Conservation (phyloP, 2,329 filamentous ascomycete genomes). For the Penicillium janthinellum region DNA sequence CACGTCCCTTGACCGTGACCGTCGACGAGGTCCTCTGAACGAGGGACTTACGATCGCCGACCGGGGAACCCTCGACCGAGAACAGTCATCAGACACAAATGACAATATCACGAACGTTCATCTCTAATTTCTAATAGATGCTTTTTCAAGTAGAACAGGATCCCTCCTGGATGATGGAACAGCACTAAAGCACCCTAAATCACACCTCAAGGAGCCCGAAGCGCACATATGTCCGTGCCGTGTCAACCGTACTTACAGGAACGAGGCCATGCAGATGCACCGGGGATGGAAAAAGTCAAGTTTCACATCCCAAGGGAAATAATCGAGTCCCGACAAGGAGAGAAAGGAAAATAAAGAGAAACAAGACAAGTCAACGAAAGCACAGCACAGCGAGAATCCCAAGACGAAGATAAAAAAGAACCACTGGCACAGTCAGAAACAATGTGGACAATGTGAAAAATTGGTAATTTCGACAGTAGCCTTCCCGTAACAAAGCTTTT, state of each 20-base stretch:
- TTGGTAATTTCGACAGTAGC: conserved; percentile 15
- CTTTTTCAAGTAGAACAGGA: conserved; percentile 25
- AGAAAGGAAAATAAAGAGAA: conserved; percentile 8
- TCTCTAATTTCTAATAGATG: conserved; percentile 29
- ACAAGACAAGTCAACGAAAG: neutral
- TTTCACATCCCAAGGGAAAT: neutral
- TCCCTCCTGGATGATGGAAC: conserved; percentile 11
- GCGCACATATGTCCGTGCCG: conserved; percentile 28
- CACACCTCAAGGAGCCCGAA: conserved; percentile 26
- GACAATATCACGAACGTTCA: neutral
- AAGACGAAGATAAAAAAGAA: conserved; percentile 1
- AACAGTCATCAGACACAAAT: neutral
- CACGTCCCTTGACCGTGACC: neutral
- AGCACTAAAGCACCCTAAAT: conserved; percentile 24
- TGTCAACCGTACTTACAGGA: conserved; percentile 29
- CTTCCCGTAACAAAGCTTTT: conserved; percentile 24
- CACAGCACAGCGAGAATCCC: conserved; percentile 11
- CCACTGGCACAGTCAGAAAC: neutral
- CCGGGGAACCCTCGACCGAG: no score
- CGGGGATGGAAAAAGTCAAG: conserved; percentile 2
- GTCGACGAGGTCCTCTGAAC: no score
- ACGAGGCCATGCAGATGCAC: conserved; percentile 29
- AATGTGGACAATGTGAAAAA: neutral
- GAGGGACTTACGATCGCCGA: no score
- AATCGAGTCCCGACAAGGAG: neutral